A percentile compares a stretch with the other conserved stretches of the same genome.
Conservation (phyloP, 2,329 filamentous ascomycete species). For the Niveomyces coronatus region DNA sequence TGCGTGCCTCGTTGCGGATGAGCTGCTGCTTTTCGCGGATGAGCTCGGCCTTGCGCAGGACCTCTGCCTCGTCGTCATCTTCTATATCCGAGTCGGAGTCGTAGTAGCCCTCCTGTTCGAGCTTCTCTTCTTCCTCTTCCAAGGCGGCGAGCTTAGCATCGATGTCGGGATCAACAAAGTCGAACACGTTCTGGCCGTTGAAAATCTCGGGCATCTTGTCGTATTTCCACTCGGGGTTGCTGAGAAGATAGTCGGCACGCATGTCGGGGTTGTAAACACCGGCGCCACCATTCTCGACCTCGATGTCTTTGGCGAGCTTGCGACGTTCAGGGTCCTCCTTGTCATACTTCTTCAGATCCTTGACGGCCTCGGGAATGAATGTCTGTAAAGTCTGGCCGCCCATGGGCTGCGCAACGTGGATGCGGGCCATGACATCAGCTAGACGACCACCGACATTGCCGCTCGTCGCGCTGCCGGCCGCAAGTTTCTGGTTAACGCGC, state of each 20-base stretch:
- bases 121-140: constrained; percentile 89
- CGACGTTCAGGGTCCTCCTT: constrained; percentile 78
- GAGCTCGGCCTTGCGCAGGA: constrained; percentile 82
- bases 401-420: constrained; percentile 93
- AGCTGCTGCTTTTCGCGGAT: constrained; percentile 91
- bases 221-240: constrained; percentile 87
- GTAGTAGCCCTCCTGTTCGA: constrained; percentile 89
- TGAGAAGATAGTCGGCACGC: constrained; percentile 77
- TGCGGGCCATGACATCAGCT: constrained; percentile 83
- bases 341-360: constrained; percentile 78
- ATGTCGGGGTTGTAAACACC: constrained; percentile 95
- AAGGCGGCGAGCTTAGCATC: constrained; percentile 83
- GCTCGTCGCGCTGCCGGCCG: constrained; percentile 71
- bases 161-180: constrained; percentile 95
- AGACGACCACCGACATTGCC: constrained; percentile 72
- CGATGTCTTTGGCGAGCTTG: constrained; percentile 72
- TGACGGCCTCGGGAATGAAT: constrained; percentile 79
- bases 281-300: constrained; percentile 85
- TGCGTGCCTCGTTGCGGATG: constrained; percentile 87
- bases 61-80: constrained; percentile 79
- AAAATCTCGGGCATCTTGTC: constrained; percentile 92
- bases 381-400: constrained; percentile 68
- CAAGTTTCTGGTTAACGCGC: constrained; percentile 89
- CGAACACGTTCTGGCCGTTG: constrained; percentile 94
- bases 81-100: constrained; percentile 74